Percentiles rank a stretch among this genome's conserved stretches.
Conservation (phyloP, 495 filamentous ascomycete species). For the Neurospora sp. region DNA sequence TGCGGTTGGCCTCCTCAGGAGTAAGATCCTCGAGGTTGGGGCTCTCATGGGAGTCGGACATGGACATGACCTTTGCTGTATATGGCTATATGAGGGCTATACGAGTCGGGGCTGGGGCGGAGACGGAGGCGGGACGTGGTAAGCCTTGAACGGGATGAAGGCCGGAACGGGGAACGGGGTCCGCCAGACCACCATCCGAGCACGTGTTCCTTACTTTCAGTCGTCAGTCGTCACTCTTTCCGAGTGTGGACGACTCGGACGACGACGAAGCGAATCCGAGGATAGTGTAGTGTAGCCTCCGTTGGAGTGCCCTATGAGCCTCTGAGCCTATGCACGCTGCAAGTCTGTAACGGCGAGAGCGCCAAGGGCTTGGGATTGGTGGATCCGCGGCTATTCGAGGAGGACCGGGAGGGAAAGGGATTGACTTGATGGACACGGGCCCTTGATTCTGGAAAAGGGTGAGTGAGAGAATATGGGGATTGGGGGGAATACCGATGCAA, state of each 20-base stretch:
- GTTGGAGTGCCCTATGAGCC: background rate
- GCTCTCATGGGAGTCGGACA: conserved; percentile 28
- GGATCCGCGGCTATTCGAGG: background rate
- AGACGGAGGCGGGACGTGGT: background rate
- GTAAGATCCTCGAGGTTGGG: conserved; percentile 38
- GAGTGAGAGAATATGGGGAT: background rate
- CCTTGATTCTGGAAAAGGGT: background rate
- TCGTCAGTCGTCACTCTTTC: background rate
- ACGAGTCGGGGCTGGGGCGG: background rate
- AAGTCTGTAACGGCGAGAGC: background rate
- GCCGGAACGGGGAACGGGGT: background rate
- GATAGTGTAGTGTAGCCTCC: background rate
- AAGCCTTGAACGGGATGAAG: background rate
- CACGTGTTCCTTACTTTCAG: background rate
- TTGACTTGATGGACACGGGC: background rate
- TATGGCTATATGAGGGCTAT: background rate
- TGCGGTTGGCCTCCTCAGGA: conserved; percentile 46
- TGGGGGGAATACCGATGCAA: conserved; percentile 24
- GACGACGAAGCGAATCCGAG: background rate
- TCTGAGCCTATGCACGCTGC: background rate
- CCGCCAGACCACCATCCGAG: background rate
- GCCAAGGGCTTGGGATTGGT: background rate
- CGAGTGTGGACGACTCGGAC: background rate
- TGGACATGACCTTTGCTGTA: conserved; percentile 1
- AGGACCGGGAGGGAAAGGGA: background rate